Evolutionary conservation across 179 eudicot species (phyloP).

Genomic region (Vitellaria paradoxa): DNA sequence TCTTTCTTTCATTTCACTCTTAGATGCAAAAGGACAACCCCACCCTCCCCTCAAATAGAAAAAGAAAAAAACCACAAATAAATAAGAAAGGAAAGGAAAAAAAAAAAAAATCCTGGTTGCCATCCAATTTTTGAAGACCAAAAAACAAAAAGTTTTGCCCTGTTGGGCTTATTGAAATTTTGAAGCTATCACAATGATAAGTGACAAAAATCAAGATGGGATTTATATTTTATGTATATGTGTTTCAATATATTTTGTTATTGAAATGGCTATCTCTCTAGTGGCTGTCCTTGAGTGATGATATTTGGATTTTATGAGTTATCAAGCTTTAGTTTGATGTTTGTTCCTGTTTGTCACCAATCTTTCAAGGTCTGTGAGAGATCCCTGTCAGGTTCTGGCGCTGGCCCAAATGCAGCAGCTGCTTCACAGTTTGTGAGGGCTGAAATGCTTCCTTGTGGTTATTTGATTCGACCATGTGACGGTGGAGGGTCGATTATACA

Average conservation of each 20-base stretch:
- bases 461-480: slow-evolving; percentile 90
- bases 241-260: background rate
- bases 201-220: too few relatives aligned
- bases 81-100: too few relatives aligned
- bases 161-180: too few relatives aligned
- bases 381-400: slow-evolving; percentile 82
- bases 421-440: slow-evolving; percentile 84
- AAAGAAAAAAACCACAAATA: background rate
- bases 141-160: background rate
- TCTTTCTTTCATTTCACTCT: background rate
- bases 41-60: background rate
- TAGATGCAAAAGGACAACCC: background rate
- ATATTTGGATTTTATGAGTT: background rate
- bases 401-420: slow-evolving; percentile 67
- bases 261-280: background rate
- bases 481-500: slow-evolving; percentile 97
- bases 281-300: background rate
- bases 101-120: background rate
- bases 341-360: slow-evolving; percentile 18
- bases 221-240: background rate
- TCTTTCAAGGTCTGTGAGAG: slow-evolving; percentile 83
- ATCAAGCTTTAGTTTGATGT: background rate
- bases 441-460: slow-evolving; percentile 96
- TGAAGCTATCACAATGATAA: too few relatives aligned
- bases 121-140: background rate